phyloP scores from a whole-genome alignment of 2,329 filamentous ascomycete species.

The Tetracladium maxilliforme region DNA sequence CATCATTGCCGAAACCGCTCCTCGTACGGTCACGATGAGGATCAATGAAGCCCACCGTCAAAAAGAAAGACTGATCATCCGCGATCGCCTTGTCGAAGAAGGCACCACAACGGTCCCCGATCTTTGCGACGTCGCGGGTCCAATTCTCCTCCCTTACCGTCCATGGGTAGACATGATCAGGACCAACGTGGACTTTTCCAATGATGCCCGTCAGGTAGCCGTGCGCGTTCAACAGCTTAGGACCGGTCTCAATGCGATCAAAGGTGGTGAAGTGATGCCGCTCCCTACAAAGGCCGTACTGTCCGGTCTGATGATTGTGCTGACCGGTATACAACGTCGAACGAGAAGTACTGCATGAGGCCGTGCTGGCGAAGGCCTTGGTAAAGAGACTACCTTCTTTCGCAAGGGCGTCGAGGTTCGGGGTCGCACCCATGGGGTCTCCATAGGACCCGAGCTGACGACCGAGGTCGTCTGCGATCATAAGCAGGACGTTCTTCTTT shows the following conservation, averaged over 20 bases:
- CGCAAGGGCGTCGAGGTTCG: constrained; percentile 24
- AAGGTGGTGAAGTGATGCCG: constrained; percentile 26
- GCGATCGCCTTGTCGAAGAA: constrained; percentile 21
- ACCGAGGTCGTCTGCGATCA: constrained; percentile 27
- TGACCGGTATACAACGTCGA: constrained; percentile 31
- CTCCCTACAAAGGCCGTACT: constrained; percentile 25
- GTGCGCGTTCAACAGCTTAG: constrained; percentile 18
- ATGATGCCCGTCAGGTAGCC: constrained; percentile 30
- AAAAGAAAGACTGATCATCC: constrained; percentile 20
- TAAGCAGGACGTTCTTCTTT: constrained; percentile 18
- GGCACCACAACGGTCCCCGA: constrained; percentile 18
- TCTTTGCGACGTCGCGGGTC: constrained; percentile 24
- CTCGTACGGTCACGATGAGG: constrained; percentile 26
- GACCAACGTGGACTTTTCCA: constrained; percentile 32
- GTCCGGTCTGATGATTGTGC: constrained; percentile 30
- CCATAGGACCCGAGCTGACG: constrained; percentile 21
- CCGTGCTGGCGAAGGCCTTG: constrained; percentile 26
- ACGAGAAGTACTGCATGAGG: constrained; percentile 30
- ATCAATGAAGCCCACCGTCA: constrained; percentile 30
- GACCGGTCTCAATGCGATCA: constrained; percentile 24
- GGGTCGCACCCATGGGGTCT: constrained; percentile 15
- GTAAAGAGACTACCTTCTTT: constrained; percentile 18
- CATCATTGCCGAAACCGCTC: constrained; percentile 15
- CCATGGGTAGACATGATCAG: constrained; percentile 23
- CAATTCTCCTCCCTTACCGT: constrained; percentile 21